Percentiles rank a stretch among this genome's conserved stretches.
Evolutionary conservation across 192 early-diverging fungal genomes (phyloP).

Genomic region (Mortierella claussenii): DNA sequence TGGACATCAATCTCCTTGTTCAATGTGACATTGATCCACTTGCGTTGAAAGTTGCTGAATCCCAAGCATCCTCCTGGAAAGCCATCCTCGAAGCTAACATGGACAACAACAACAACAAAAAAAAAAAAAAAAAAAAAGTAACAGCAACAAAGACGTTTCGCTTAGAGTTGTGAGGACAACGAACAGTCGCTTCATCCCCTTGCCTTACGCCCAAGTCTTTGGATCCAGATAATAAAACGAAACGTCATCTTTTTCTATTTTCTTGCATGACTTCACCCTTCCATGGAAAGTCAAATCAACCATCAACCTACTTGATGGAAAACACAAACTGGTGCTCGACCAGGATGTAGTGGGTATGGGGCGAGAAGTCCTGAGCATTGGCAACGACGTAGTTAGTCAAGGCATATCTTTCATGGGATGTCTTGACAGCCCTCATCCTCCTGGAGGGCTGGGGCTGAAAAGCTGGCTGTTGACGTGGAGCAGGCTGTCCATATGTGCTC

Average conservation of each 20-base stretch:
- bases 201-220: too few relatives aligned
- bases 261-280: too few relatives aligned
- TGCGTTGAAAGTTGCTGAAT: conserved; percentile 48
- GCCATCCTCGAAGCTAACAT: conserved; percentile 22
- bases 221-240: too few relatives aligned
- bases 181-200: too few relatives aligned
- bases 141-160: background rate
- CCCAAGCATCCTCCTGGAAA: conserved; percentile 19
- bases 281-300: too few relatives aligned
- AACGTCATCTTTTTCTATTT: too few relatives aligned
- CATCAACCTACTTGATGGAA: conserved; percentile 77
- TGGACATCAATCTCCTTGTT: conserved; percentile 66
- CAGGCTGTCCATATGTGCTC: conserved; percentile 31
- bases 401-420: conserved; percentile 36
- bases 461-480: conserved; percentile 27
- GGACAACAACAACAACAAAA: background rate
- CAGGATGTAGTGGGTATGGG: conserved; percentile 73
- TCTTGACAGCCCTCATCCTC: conserved; percentile 31
- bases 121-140: background rate
- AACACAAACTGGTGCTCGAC: conserved; percentile 87
- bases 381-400: conserved; percentile 85
- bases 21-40: conserved; percentile 64
- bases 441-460: conserved; percentile 51
- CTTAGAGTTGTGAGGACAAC: too few relatives aligned
- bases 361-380: conserved; percentile 76